Evolutionary conservation across 768 basidiomycete species (phyloP), one percentile per base, ranked within the genome.

Genomic region (Leccinellum luteum): DNA sequence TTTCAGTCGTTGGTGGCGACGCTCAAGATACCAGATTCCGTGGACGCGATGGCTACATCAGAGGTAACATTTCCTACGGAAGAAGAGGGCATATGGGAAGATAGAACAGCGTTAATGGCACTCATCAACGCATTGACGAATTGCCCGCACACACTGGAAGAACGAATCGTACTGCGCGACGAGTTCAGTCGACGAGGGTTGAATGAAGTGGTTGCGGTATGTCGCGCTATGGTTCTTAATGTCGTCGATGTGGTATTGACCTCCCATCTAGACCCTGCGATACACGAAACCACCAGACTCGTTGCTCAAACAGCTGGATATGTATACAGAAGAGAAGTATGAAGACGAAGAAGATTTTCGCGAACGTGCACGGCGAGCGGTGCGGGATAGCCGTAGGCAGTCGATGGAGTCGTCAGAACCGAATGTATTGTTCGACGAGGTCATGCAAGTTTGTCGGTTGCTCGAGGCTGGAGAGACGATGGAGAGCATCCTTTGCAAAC

Each of bases 291-390:
- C 92, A 2, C 89, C 92, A 7, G 92, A 89, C n/a, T 69, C 64
- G 4, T 73, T 96, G n/a, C 67, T 89, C n/a, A 88, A 79, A 0
- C 94, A 95, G 64, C 73, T 94, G 6, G 83, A 88, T 60, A 79
- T 92, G 27, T 96, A 94, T 64, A 81, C 83, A 0, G 93, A 96
- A 60, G 93, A 95, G 69, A 90, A 92, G 63, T 90, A 87, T 47
- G 93, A 95, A 64, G 94, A 97, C 67, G 89, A 92, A 68, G 86
- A 90, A 66, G 90, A 94, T 51, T 80, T 91, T 72, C 84, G 85
- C 38, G 86, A 94, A 60, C 81, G 84, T 34, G 76, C 82, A 35
- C 78, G 70, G n/a, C 73, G 63, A 54, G 66, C 72, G 34, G 69
- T 78, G 43, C 61, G 68, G 49, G 64, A 63, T 51, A 66, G 60